Evolutionary conservation across 257 asterid species (phyloP).

Genomic region (Rehmannia glutinosa): DNA sequence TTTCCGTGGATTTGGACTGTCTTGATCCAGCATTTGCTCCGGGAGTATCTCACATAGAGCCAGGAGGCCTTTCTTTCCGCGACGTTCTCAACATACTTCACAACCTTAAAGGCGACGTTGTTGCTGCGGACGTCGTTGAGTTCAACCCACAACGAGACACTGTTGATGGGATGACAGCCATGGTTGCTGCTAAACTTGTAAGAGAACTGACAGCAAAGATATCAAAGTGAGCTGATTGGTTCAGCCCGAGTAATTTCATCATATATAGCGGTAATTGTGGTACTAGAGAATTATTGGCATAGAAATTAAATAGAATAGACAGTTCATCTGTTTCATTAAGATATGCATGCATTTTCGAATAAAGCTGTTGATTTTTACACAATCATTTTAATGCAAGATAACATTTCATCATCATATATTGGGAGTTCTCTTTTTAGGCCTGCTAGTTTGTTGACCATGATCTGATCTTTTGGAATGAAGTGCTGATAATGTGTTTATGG

Average conservation of each 20-base stretch:
- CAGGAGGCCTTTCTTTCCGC: slow-evolving; percentile 98
- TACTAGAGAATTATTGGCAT: not conserved
- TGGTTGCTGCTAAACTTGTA: slow-evolving; percentile 96
- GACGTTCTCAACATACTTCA: slow-evolving; percentile 93
- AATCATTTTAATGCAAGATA: not conserved
- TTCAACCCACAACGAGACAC: slow-evolving; percentile 98
- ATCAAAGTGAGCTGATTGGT: slow-evolving; percentile 46
- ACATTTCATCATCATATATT: not conserved
- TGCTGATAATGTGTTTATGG: not conserved
- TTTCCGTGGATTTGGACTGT: slow-evolving; percentile 83
- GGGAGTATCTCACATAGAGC: slow-evolving; percentile 97
- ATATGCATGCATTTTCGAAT: not conserved
- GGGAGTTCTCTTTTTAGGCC: not conserved
- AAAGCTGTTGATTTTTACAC: not conserved
- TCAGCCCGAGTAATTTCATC: not conserved
- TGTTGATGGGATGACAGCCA: slow-evolving; percentile 97
- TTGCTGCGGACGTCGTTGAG: slow-evolving; percentile 97
- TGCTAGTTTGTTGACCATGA: not conserved
- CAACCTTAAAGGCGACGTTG: slow-evolving; percentile 83
- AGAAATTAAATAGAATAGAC: not conserved
- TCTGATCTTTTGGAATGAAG: not conserved
- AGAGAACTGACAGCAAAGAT: slow-evolving; percentile 91
- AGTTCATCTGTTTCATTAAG: not conserved
- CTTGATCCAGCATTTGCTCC: slow-evolving; percentile 99
- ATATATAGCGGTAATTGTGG: not conserved